Conservation (phyloP, 2,329 filamentous ascomycete species). For the Colletotrichum paranaense region DNA sequence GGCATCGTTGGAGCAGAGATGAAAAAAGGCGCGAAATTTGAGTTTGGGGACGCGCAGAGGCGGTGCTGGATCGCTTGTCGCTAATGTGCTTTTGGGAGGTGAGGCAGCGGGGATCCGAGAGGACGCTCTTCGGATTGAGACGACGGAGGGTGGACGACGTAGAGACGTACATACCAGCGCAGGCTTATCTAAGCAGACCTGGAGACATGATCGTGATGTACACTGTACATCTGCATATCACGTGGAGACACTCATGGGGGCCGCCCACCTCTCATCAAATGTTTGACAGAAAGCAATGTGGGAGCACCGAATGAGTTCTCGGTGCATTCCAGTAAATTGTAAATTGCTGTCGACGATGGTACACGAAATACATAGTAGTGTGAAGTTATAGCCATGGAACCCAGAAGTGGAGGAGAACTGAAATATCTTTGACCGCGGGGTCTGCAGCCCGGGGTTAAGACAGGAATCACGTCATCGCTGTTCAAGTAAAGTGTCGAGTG, state of each 20-base stretch:
- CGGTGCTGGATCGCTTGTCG: neutral
- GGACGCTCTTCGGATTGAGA: too few species aligned
- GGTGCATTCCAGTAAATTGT: neutral
- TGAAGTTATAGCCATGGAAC: too few species aligned
- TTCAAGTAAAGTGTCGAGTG: neutral
- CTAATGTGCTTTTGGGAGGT: slow-evolving; percentile 9
- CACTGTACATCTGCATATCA: neutral
- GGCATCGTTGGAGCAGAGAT: slow-evolving; percentile 25
- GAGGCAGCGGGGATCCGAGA: neutral
- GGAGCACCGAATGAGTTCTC: neutral
- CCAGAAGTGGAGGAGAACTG: too few species aligned
- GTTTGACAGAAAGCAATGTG: neutral
- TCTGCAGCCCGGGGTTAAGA: too few species aligned
- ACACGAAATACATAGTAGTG: neutral
- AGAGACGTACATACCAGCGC: neutral
- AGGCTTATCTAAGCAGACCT: neutral
- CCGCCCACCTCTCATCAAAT: neutral
- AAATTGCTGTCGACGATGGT: neutral
- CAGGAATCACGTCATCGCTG: neutral
- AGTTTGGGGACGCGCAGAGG: slow-evolving; percentile 12
- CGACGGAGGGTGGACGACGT: neutral
- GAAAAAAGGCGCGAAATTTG: slow-evolving; percentile 3
- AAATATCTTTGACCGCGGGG: too few species aligned
- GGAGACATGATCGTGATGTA: neutral
- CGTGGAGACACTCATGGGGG: neutral